Base-by-base conservation (phyloP, 2,329 filamentous ascomycete genomes). In the Ascocoryne sarcoides region DNA sequence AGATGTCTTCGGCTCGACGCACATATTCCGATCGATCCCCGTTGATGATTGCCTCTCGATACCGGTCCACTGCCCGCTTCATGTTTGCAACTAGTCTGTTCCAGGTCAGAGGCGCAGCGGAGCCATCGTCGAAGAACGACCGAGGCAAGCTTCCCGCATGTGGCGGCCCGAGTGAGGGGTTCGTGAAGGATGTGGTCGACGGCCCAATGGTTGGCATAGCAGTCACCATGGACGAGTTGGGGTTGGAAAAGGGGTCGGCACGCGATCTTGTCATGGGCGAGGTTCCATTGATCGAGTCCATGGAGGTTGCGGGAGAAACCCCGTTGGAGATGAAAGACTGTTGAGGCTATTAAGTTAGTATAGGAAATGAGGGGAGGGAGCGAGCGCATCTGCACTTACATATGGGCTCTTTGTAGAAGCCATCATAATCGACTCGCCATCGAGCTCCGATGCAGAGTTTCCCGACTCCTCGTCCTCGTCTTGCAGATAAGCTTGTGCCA, bases 1-100 rank as follows among this genome's bases (percentile, higher is more conserved):
- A 96, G 38, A 98, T 95, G 59, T 98, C 90, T 63, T 98, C 92
- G n/a, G 92, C 92, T 47, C 84, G 77, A 43, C 83, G 82, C 18
- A 96, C 92, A 61, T 94, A 96, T 59, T 96, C 88, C 2, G 88
- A 85, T 18, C 89, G 80, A 56, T 83, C 80, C 47, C 81, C 82
- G 54, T 79, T 84, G 47, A 81, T 82, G 53, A 98, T 85, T n/a
- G 86, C 84, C 51, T 93, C 84, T 33, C 88, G 78, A 62, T 96
- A 98, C 41, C 82, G 76, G 53, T 95, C 88, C 44, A 98, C 82
- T 2, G 90, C 85, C 50, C 78, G 75, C 55, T 86, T 87, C 85
- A 96, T 96, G 57, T 95, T 94, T 43, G 89, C 80, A 4, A 96
- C 82, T 39, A 98, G 76, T 15, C 82, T 72, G 54, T 82, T 86